Conservation (phyloP, 2,329 filamentous ascomycete genomes). For the Trichoderma breve region DNA sequence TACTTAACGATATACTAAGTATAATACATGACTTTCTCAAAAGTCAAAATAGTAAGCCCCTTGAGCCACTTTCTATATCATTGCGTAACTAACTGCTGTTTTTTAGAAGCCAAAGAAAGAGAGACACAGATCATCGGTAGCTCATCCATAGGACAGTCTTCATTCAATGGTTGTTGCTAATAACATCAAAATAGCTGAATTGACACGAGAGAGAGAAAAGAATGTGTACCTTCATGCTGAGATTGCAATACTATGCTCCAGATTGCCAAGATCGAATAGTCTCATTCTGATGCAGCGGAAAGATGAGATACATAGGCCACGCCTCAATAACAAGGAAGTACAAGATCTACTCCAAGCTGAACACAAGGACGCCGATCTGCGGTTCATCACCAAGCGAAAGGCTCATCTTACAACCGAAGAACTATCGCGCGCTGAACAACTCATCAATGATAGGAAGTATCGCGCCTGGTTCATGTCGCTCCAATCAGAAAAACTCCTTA, state of each 20-base stretch:
- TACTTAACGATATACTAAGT: neutral
- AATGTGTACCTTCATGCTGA: neutral
- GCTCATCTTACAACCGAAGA: neutral
- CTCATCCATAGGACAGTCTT: neutral
- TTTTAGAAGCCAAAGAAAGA: too few species aligned
- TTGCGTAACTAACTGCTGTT: too few species aligned
- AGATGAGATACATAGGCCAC: fast-evolving
- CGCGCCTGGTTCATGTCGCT: neutral
- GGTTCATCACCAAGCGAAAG: neutral
- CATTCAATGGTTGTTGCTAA: neutral
- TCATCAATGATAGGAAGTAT: neutral
- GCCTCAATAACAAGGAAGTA: neutral
- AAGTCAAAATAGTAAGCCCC: neutral
- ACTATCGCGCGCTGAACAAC: neutral
- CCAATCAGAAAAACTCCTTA: neutral
- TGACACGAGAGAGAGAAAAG: neutral
- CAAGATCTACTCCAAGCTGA: neutral
- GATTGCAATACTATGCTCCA: neutral
- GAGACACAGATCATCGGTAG: neutral
- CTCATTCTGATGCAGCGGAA: neutral
- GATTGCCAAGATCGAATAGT: neutral
- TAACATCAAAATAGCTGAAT: neutral
- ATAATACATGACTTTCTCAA: neutral
- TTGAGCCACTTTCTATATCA: neutral
- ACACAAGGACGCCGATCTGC: neutral